Evolutionary conservation across 257 asterid species (phyloP), one percentile per base, ranked within the genome.

Genomic region (Euphrasia confusa): DNA sequence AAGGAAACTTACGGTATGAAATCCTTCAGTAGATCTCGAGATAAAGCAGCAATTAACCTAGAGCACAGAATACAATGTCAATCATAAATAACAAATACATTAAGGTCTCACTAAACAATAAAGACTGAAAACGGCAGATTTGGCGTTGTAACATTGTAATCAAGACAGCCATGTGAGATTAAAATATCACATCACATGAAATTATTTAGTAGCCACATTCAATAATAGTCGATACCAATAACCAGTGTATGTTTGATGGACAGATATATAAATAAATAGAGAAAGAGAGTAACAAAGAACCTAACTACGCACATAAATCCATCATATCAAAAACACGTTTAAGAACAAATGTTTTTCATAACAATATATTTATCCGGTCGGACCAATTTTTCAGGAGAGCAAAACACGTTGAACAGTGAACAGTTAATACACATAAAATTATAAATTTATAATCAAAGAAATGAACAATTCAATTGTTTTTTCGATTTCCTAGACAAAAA

Each of bases 31-130:
- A 89, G 86, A 78, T 92, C 99, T 78, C 94, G 80, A 59, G 99
- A 80, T 75, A 92, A 75, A 30, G 93, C 97, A 53, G 94, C 89
- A 73, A 92, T 68, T 81, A 92, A 76, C 84, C 99, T 92, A 75
- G 66, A 78, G 59, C 10, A 75, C 48, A 75, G 40, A 66, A 50
- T 14, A 45, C 45, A 56, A 27, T 35, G 33, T 8, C 48, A 52
- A 7, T 47, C 59, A 60, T 40, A 65, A 63, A 9, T 54, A 61
- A 49, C 44, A 67, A 24, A 53, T 42, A 61, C 50, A 40, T 53
- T 47, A 14, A 45, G 63, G 66, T 7, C 39, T 60, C 54, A 56
- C 45, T 48, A 32, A 48, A 65, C 59, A 42, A 42, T 42, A 40
- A 66, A 44, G 61, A 60, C 30, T 37, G 3, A 21, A 55, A 42